A percentile compares a stretch with the other conserved stretches of the same genome.
Evolutionary conservation across 176 grass and related monocot species (phyloP).

Genomic region (Oropetium thomaeum): DNA sequence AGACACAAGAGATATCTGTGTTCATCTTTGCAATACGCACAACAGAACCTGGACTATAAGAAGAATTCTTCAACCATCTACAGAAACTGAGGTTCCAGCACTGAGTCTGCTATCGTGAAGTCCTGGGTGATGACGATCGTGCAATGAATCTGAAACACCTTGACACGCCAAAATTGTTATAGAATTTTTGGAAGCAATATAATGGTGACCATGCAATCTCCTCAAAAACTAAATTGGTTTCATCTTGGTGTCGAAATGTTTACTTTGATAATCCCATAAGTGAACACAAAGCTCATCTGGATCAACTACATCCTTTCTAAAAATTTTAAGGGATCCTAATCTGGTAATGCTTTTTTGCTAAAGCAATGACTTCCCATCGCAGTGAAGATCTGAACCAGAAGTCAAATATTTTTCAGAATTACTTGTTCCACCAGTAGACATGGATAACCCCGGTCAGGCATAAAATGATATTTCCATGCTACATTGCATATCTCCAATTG

Average conservation of each 20-base stretch:
- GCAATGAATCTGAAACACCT: neutral
- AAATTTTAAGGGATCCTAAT: neutral
- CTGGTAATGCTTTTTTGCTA: neutral
- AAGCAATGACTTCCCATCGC: neutral
- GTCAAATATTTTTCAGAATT: neutral
- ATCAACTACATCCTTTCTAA: neutral
- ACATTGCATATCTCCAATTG: no score
- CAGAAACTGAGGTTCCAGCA: neutral
- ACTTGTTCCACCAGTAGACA: neutral
- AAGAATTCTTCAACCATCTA: slow-evolving; percentile 14
- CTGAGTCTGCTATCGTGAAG: slow-evolving; percentile 16
- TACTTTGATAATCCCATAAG: neutral
- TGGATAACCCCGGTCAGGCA: neutral
- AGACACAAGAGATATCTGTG: neutral
- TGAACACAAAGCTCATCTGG: neutral
- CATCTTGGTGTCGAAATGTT: slow-evolving; percentile 7
- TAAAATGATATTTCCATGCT: neutral
- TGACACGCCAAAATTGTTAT: no score
- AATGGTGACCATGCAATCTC: neutral
- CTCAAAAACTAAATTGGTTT: slow-evolving; percentile 4
- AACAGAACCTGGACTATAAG: slow-evolving; percentile 11
- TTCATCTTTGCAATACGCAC: neutral
- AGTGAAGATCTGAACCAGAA: neutral
- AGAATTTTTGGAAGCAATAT: slow-evolving; percentile 13
- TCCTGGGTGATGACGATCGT: neutral